These are phyloP conservation scores for Elsinoe batatas DNA, from an alignment of 2,329 filamentous ascomycete species.

Conservation along the genomic window DNA sequence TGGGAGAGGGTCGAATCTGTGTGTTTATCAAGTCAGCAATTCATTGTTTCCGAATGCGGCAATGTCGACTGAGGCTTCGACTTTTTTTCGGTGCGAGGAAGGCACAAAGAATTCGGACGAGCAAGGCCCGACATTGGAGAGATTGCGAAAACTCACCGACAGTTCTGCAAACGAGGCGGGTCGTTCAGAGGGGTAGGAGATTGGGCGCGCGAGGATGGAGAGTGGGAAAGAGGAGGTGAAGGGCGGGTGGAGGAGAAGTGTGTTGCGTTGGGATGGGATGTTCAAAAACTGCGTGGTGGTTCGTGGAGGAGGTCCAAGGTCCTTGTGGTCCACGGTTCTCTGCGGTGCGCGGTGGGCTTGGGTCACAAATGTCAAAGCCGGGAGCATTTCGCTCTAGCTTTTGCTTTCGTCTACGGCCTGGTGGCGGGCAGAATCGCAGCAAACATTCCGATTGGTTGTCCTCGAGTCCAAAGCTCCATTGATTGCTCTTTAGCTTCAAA, in stretches of 20 bases:
- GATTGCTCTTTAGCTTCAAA: constrained; percentile 8
- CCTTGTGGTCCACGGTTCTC: too few species aligned
- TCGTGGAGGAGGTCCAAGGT: neutral
- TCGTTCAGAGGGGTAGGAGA: neutral
- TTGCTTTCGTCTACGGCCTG: neutral
- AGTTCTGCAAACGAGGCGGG: neutral
- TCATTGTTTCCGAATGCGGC: constrained; percentile 13
- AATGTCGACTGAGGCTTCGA: constrained; percentile 6
- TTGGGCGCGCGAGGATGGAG: neutral
- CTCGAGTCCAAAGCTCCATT: constrained; percentile 1
- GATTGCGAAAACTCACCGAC: neutral
- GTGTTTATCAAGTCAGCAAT: constrained; percentile 6
- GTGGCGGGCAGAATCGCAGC: neutral
- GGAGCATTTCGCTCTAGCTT: neutral
- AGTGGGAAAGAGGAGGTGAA: neutral
- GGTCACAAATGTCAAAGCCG: constrained; percentile 4
- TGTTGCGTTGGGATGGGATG: constrained; percentile 8
- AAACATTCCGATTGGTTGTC: constrained; percentile 3
- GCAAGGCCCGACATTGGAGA: neutral
- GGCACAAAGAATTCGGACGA: constrained; percentile 1
- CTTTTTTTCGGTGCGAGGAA: constrained; percentile 2
- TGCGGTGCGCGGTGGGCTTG: too few species aligned
- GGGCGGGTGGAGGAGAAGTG: constrained; percentile 4
- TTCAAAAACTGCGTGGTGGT: constrained; percentile 9
- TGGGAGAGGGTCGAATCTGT: neutral